These are phyloP conservation scores for Halophytophthora polymorphica DNA, from an alignment of 352 stramenopile genomes.

Conservation along the genomic window DNA sequence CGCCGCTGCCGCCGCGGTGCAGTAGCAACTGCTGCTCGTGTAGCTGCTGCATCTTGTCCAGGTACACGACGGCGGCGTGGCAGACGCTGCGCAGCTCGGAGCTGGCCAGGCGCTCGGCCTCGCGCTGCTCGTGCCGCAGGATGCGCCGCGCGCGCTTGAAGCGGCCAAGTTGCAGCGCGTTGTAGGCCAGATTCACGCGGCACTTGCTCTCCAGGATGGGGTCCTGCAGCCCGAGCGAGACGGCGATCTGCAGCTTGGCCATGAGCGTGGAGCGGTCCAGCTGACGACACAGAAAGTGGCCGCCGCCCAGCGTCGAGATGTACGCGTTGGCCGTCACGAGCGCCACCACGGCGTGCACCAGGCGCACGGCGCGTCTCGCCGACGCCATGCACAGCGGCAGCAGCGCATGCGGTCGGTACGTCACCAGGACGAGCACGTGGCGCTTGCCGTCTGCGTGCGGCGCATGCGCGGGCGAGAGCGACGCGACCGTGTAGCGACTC, in stretches of 20 bases:
- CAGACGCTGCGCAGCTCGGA: conserved; percentile 60
- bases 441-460: background rate
- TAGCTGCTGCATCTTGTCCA: conserved; percentile 62
- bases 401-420: conserved; percentile 41
- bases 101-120: conserved; percentile 47
- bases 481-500: conserved; percentile 17
- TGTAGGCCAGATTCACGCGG: conserved; percentile 79
- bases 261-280: conserved; percentile 67
- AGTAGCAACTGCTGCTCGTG: conserved; percentile 48
- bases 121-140: conserved; percentile 38
- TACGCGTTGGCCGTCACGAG: conserved; percentile 82
- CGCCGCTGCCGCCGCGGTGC: conserved; percentile 8
- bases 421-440: conserved; percentile 30
- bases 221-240: conserved; percentile 70
- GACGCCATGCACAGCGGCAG: conserved; percentile 62
- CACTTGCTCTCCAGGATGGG: conserved; percentile 80
- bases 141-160: conserved; percentile 59
- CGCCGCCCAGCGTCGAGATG: conserved; percentile 78
- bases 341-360: conserved; percentile 68
- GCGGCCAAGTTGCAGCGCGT: conserved; percentile 62
- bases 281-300: conserved; percentile 78
- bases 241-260: conserved; percentile 76
- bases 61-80: conserved; percentile 58
- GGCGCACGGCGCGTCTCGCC: conserved; percentile 53
- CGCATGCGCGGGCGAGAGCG: no score